These are phyloP conservation scores for Naegleria lovaniensis DNA, from an alignment of 208 protist species.

Conservation along the genomic window DNA sequence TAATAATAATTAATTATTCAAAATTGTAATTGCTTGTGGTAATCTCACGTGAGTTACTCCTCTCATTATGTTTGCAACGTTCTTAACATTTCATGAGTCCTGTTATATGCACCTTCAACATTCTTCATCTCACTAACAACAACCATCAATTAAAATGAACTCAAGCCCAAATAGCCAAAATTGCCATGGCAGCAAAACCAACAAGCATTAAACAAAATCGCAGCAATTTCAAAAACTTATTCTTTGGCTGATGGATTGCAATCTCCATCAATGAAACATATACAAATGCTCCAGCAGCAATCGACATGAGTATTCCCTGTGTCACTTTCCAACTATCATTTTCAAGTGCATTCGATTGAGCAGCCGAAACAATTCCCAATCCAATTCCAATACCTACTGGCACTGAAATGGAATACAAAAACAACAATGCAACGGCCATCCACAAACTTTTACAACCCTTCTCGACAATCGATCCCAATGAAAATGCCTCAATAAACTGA, in stretches of 20 bases:
- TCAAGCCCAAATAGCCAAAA: neutral
- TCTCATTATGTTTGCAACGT: too few species aligned
- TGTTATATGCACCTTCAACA: too few species aligned
- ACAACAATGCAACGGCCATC: neutral
- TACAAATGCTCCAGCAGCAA: neutral
- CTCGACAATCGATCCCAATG: neutral
- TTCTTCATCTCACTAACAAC: too few species aligned
- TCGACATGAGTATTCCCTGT: neutral
- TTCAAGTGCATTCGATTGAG: neutral
- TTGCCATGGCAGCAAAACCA: neutral
- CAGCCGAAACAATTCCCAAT: neutral
- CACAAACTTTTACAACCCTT: neutral
- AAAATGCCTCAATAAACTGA: conserved; percentile 9
- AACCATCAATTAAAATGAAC: too few species aligned
- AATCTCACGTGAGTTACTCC: too few species aligned
- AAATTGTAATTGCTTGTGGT: too few species aligned
- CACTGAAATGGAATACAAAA: neutral
- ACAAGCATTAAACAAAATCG: neutral
- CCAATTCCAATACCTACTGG: conserved; percentile 11
- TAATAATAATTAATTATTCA: too few species aligned
- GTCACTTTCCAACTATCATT: neutral
- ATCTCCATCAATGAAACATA: conserved; percentile 9
- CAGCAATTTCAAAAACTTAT: neutral
- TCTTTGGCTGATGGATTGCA: neutral
- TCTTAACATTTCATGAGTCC: too few species aligned